Base-by-base conservation (phyloP, 176 grass and related monocot species). In the Oryza australiensis region DNA sequence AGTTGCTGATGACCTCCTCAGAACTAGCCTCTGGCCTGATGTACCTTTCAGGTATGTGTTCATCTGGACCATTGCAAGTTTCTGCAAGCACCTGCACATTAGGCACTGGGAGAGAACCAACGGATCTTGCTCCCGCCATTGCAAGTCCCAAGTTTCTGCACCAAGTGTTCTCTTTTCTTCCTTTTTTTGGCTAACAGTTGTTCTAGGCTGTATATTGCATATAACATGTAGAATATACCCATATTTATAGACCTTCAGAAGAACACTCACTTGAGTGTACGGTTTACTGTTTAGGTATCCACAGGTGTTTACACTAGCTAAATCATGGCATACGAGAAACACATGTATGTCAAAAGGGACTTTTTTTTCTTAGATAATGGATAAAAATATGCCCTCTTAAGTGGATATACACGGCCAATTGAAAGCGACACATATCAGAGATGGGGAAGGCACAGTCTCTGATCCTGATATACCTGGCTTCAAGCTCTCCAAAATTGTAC, bases 51-150 rank as follows among this genome's bases (percentile, higher is more conserved):
- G 82, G 89, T 38, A 84, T 15, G 41, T 18, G 26, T 18, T 45
- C 15, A 2, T 53, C 57, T 0, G 9, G 29, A 0, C 9, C 9
- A 6, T 27, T 78, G 65, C 53, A 71, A 8, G 49, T 26, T 16
- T 23, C 65, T 9, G 66, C 74, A 12, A 78, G 74, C 20, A 3
- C 83, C 65, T 85, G 83, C 49, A 85, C 83, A 40, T 77, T 85
- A 2, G 74, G 0, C 7, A 85, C 74, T 3, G 74, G 65, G 9
- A 85, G 35, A 63, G 83, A 71, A 26, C 74, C 66, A 0, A 5
- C 5, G 8, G 12, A 5, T 64, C 51, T 78, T 22, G 66, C 66
- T 26, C 34, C 27, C 38, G 66, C 74, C 83, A 75, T 83, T 38
- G 30, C 8, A 32, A 7, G 10, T 16, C 3, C 4, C 12, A 18